Percentiles rank a stretch among this genome's conserved stretches.
Conservation (phyloP, 148 eudicot genomes). For the Rhododendron ovatum region DNA sequence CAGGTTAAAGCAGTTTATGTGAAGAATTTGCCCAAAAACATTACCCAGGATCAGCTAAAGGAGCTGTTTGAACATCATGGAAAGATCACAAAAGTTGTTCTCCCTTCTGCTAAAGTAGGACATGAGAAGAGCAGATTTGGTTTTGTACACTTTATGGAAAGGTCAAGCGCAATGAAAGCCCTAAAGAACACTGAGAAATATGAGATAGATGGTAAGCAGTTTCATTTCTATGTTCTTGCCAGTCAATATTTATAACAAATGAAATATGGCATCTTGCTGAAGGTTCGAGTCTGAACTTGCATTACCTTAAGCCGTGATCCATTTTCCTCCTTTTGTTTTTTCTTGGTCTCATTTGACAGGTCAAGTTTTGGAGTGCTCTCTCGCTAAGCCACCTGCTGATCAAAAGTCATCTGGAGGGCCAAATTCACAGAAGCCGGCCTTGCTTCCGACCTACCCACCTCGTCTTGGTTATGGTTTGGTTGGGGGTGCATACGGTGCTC, state of each 20-base stretch:
- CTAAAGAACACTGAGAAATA: constrained; percentile 73
- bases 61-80: constrained; percentile 82
- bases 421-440: constrained; percentile 51
- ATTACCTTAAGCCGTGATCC: not conserved
- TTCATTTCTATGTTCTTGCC: not conserved
- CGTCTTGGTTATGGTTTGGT: constrained; percentile 69
- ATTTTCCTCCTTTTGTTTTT: not conserved
- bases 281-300: not conserved
- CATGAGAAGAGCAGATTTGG: constrained; percentile 94
- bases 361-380: constrained; percentile 77
- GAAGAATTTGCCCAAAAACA: constrained; percentile 76
- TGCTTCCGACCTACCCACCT: constrained; percentile 67
- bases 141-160: constrained; percentile 84
- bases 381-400: constrained; percentile 94
- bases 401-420: constrained; percentile 63
- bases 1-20: constrained; percentile 95
- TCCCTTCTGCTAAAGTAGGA: constrained; percentile 91
- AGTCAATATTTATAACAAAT: not conserved
- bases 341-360: constrained; percentile 34
- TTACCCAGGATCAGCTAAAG: constrained; percentile 65
- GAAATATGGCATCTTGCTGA: not conserved
- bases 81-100: constrained; percentile 67
- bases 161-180: constrained; percentile 80
- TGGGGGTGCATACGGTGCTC: constrained; percentile 63
- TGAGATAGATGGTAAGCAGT: constrained; percentile 69